Conservation (phyloP, 202 grass and related monocot species). For the Carex arenaria region DNA sequence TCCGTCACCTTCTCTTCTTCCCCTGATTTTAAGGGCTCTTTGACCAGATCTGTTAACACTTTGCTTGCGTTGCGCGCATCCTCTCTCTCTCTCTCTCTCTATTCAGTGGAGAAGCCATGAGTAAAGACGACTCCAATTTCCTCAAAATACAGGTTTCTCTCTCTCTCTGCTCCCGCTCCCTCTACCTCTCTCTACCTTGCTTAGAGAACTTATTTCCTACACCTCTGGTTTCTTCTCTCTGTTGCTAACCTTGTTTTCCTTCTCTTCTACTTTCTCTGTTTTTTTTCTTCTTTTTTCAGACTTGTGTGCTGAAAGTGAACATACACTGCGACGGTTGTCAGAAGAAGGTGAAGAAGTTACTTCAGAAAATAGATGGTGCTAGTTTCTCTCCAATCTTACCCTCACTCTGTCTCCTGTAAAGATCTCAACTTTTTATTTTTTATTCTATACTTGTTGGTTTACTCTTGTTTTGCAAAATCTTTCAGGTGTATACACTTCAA, state of each 20-base stretch:
- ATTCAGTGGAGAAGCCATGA: constrained; percentile 39
- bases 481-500: constrained; percentile 57
- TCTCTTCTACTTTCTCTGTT: background rate
- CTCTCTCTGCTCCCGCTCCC: too few relatives aligned
- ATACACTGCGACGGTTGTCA: constrained; percentile 83
- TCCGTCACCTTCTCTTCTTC: constrained; percentile 20
- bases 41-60: constrained; percentile 42
- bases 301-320: constrained; percentile 66
- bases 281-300: constrained; percentile 28
- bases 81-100: background rate
- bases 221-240: background rate
- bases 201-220: background rate
- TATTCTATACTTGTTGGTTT: background rate
- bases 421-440: background rate
- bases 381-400: background rate
- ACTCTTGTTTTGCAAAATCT: background rate
- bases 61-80: constrained; percentile 12
- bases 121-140: constrained; percentile 56
- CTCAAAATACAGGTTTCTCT: constrained; percentile 57
- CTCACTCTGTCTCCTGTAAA: background rate
- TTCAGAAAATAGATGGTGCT: constrained; percentile 73
- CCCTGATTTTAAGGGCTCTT: constrained; percentile 40
- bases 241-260: constrained; percentile 2
- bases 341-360: constrained; percentile 87
- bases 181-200: background rate